Evolutionary conservation across 768 basidiomycete species (phyloP).

Genomic region (Suillus paluster): DNA sequence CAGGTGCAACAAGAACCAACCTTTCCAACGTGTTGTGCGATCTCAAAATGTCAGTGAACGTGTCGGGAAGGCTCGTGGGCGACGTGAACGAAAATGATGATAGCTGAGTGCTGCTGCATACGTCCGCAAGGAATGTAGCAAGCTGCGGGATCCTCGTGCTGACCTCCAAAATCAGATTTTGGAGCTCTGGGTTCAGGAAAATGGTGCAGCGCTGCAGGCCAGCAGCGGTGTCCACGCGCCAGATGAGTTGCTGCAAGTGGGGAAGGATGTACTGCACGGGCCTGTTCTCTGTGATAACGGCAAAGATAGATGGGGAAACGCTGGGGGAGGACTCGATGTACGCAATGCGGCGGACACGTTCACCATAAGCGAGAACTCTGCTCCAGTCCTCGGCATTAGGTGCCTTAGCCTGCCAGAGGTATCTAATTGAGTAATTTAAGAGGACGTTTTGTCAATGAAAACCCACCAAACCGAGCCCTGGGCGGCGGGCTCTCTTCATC

Average conservation of each 20-base stretch:
- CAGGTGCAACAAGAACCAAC: conserved; percentile 70
- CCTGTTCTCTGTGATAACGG: conserved; percentile 65
- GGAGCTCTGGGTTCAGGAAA: conserved; percentile 69
- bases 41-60: conserved; percentile 67
- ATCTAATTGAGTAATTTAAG: conserved; percentile 13
- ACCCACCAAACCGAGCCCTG: conserved; percentile 78
- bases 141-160: conserved; percentile 61
- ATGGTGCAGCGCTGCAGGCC: conserved; percentile 66
- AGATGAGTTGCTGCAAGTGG: conserved; percentile 67
- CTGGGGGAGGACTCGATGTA: conserved; percentile 72
- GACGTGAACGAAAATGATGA: conserved; percentile 73
- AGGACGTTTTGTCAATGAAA: not conserved
- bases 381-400: conserved; percentile 77
- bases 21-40: conserved; percentile 64
- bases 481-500: conserved; percentile 71
- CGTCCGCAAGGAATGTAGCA: conserved; percentile 62
- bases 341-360: conserved; percentile 67
- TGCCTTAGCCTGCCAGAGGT: conserved; percentile 49
- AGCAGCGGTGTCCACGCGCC: conserved; percentile 70
- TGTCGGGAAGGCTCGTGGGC: conserved; percentile 69
- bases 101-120: conserved; percentile 66
- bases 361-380: conserved; percentile 64
- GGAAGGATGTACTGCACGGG: conserved; percentile 71
- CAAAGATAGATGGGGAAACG: conserved; percentile 67
- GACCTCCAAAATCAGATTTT: conserved; percentile 64